A percentile compares a stretch with the other conserved stretches of the same genome.
Conservation (phyloP, 306 rosid genomes). For the Biancaea sappan region DNA sequence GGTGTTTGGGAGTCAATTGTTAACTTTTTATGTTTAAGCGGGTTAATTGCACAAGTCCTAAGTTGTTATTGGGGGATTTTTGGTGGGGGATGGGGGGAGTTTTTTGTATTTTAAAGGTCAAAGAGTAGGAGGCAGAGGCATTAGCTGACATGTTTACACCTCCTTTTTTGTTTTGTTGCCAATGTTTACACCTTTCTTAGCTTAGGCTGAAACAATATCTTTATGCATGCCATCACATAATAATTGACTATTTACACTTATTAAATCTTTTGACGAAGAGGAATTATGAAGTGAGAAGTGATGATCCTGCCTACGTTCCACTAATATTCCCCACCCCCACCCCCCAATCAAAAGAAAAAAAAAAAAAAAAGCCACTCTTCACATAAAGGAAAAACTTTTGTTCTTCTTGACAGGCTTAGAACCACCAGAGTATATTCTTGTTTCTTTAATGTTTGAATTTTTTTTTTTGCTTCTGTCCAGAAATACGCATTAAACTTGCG, state of each 20-base stretch:
- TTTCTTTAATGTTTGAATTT: slow-evolving; percentile 26
- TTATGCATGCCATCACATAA: not conserved
- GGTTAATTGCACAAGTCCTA: too few relatives aligned
- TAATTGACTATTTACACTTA: not conserved
- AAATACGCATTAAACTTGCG: slow-evolving; percentile 80
- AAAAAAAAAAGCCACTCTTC: slow-evolving; percentile 26
- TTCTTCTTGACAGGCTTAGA: slow-evolving; percentile 30
- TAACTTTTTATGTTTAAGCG: too few relatives aligned
- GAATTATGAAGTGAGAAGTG: not conserved
- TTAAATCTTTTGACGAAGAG: slow-evolving; percentile 3
- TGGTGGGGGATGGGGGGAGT: too few relatives aligned
- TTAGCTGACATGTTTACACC: slow-evolving; percentile 16
- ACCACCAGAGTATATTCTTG: not conserved
- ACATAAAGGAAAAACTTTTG: slow-evolving; percentile 24
- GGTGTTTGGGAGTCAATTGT: too few relatives aligned
- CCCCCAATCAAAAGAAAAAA: too few relatives aligned
- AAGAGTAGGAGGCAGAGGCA: slow-evolving; percentile 50
- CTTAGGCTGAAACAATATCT: slow-evolving; percentile 39
- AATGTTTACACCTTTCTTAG: too few relatives aligned
- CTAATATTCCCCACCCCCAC: not conserved
- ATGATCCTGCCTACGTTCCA: not conserved
- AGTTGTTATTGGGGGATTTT: too few relatives aligned
- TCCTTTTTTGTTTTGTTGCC: not conserved
- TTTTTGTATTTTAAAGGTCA: slow-evolving; percentile 15
- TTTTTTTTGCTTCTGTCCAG: slow-evolving; percentile 48